Evolutionary conservation across 176 grass and related monocot species (phyloP).

Genomic region (Panicum miliaceum): DNA sequence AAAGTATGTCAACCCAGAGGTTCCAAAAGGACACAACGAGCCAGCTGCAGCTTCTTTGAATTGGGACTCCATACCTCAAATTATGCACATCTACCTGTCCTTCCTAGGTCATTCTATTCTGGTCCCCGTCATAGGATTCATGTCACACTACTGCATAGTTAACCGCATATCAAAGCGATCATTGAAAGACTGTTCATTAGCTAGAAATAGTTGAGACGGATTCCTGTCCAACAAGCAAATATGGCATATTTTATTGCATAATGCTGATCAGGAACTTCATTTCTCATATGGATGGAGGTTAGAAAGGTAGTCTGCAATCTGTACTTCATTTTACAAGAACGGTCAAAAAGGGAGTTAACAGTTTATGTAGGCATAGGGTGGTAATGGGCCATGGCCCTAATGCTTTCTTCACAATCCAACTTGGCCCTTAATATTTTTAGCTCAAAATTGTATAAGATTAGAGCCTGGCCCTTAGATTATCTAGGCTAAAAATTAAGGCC

Average conservation of each 20-base stretch:
- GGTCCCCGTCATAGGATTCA: too few relatives aligned
- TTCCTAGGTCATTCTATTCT: background rate
- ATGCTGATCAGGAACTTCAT: conserved; percentile 4
- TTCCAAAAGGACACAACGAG: too few relatives aligned
- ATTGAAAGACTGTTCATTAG: background rate
- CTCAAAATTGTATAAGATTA: too few relatives aligned
- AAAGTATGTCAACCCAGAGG: too few relatives aligned
- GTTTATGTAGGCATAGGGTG: background rate
- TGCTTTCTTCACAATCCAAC: too few relatives aligned
- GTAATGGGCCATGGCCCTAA: too few relatives aligned
- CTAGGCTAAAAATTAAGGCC: too few relatives aligned
- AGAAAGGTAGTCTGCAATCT: background rate
- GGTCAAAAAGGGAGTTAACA: background rate
- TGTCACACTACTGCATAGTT: background rate
- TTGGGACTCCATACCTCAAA: background rate
- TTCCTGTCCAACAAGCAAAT: background rate
- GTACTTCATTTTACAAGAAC: conserved; percentile 23
- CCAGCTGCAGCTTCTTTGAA: background rate
- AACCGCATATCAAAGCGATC: background rate
- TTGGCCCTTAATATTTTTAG: too few relatives aligned
- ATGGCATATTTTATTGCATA: background rate
- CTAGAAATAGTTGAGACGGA: background rate
- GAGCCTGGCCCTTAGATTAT: too few relatives aligned
- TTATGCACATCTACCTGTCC: background rate
- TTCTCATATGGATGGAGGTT: background rate